Evolutionary conservation across 1,139 yeast species (phyloP).

Genomic region (Hyphopichia burtonii): DNA sequence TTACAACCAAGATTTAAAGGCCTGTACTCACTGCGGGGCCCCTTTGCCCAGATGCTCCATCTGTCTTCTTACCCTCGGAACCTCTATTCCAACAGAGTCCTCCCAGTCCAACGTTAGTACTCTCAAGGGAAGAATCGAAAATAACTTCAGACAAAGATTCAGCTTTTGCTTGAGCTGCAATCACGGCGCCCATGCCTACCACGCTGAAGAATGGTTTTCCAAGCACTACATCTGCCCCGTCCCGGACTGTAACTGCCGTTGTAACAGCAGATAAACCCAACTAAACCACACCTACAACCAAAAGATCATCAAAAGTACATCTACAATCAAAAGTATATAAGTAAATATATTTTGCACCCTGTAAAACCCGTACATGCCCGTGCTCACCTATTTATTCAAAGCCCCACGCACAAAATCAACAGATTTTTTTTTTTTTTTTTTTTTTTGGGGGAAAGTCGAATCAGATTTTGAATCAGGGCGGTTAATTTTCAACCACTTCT

Average conservation of each 20-base stretch:
- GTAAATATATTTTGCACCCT: too few species aligned
- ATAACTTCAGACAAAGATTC: conserved; percentile 68
- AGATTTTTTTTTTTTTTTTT: background rate
- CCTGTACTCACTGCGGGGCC: conserved; percentile 85
- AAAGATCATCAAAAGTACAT: too few species aligned
- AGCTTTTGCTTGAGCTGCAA: conserved; percentile 88
- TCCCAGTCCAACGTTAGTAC: conserved; percentile 16
- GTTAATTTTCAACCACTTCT: too few species aligned
- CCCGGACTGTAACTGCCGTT: conserved; percentile 85
- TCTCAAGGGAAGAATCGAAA: conserved; percentile 23
- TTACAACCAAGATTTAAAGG: conserved; percentile 25
- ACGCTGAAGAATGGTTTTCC: conserved; percentile 94
- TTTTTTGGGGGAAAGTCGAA: too few species aligned
- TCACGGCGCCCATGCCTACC: conserved; percentile 93
- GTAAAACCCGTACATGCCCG: too few species aligned
- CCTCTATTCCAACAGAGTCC: conserved; percentile 51
- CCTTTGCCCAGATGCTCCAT: conserved; percentile 92
- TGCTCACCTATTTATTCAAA: too few species aligned
- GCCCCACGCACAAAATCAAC: background rate
- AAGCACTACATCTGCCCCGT: conserved; percentile 89
- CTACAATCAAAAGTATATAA: too few species aligned
- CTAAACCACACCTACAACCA: too few species aligned
- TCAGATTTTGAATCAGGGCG: too few species aligned
- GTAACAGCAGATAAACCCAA: conserved; percentile 53
- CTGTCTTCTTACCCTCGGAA: conserved; percentile 79